phyloP scores from a whole-genome alignment of 805 yeast species.

The Pichia californica region DNA sequence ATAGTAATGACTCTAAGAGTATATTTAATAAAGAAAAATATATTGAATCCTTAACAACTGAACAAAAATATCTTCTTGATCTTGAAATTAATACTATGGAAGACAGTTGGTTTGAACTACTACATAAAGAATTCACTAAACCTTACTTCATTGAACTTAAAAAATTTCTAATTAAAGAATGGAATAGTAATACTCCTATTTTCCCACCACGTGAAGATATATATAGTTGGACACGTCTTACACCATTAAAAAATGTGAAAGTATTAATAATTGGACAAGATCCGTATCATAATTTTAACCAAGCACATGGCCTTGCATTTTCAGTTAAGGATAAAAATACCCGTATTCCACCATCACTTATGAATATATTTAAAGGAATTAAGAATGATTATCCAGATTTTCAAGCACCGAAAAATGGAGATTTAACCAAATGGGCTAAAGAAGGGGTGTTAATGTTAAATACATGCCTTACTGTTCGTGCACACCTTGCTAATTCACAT shows the following conservation, averaged over 20 bases:
- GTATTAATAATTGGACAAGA: slow-evolving; percentile 91
- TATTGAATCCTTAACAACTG: slow-evolving; percentile 41
- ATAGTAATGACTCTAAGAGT: not conserved
- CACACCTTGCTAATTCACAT: slow-evolving; percentile 91
- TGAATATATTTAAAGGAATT: slow-evolving; percentile 79
- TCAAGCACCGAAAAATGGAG: slow-evolving; percentile 53
- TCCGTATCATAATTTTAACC: slow-evolving; percentile 88
- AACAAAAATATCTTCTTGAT: slow-evolving; percentile 44
- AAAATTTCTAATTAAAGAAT: slow-evolving; percentile 47
- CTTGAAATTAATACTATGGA: slow-evolving; percentile 70
- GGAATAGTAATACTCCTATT: slow-evolving; percentile 35
- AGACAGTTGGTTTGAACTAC: slow-evolving; percentile 66
- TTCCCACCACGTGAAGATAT: slow-evolving; percentile 77
- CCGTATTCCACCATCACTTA: slow-evolving; percentile 80
- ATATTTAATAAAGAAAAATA: slow-evolving; percentile 37
- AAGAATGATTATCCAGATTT: slow-evolving; percentile 64
- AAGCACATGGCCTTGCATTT: slow-evolving; percentile 96
- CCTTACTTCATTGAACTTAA: slow-evolving; percentile 79
- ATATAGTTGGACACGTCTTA: slow-evolving; percentile 86
- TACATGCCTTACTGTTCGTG: slow-evolving; percentile 84
- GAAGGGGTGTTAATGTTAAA: slow-evolving; percentile 86
- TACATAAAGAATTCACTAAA: slow-evolving; percentile 69
- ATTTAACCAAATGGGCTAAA: slow-evolving; percentile 75
- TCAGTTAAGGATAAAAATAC: slow-evolving; percentile 78
- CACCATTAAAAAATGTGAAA: slow-evolving; percentile 68